Percentiles rank a stretch among this genome's conserved stretches.
phyloP scores from a whole-genome alignment of 2,329 filamentous ascomycete species.

The Elsinoe ampelina region DNA sequence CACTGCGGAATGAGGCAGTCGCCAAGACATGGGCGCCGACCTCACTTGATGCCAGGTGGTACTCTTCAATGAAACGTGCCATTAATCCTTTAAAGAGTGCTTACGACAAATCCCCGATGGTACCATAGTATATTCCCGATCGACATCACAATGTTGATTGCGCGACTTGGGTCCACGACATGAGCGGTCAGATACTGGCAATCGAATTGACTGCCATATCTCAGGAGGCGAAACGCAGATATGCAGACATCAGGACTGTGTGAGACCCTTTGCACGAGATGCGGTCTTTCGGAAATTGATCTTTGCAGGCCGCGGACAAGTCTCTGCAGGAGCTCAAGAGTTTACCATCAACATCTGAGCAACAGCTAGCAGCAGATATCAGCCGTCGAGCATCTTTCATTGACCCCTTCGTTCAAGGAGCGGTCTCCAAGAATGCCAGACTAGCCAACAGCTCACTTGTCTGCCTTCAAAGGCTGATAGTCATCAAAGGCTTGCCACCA shows the following conservation, averaged over 20 bases:
- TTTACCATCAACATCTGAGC: constrained; percentile 64
- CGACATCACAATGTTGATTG: not conserved
- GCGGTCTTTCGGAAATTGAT: constrained; percentile 14
- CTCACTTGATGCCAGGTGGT: constrained; percentile 9
- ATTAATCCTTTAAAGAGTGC: too few species aligned
- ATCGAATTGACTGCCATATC: constrained; percentile 84
- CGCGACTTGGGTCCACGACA: constrained; percentile 29
- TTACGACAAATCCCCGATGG: too few species aligned
- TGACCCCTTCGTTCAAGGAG: constrained; percentile 89
- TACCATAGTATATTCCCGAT: too few species aligned
- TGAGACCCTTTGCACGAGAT: constrained; percentile 22
- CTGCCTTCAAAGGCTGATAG: constrained; percentile 80
- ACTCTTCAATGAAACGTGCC: not conserved
- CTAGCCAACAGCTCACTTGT: constrained; percentile 80
- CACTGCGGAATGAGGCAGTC: not conserved
- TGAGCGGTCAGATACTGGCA: constrained; percentile 85
- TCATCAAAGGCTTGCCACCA: constrained; percentile 68
- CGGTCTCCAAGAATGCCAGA: constrained; percentile 79
- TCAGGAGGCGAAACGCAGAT: constrained; percentile 91
- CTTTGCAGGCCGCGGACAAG: constrained; percentile 64
- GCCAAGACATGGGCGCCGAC: not conserved
- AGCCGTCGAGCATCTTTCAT: constrained; percentile 73
- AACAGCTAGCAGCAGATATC: constrained; percentile 74
- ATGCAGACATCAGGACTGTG: constrained; percentile 78
- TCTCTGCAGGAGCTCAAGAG: constrained; percentile 81